Evolutionary conservation across 106 monocot species (phyloP), one percentile per base, ranked within the genome.

Genomic region (Dendrobium nobile): DNA sequence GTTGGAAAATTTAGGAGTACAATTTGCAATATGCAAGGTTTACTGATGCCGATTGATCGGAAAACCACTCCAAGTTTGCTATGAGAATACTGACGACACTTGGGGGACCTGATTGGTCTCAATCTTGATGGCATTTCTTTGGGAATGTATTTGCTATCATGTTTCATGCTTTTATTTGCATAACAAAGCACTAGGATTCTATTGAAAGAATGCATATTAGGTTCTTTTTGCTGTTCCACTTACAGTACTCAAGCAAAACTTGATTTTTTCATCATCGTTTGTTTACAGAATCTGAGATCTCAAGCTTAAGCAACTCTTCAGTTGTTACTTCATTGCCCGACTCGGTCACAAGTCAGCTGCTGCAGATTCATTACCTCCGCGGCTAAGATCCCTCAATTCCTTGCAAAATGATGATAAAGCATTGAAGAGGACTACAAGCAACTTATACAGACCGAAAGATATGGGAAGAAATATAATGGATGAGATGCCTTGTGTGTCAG

Each of bases 401-500:
- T 22, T 64, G 18, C 58, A 64, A 27, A 73, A 65, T 59, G 77
- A 87, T 22, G 16, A 43, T 26, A 31, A 24, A 17, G 80, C 80
- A 22, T 64, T 26, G 77, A 48, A 22, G 19, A 64, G 27, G 41
- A 75, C 22, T 22, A 41, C 41, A 0, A 75, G 20, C 59, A 76
- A 43, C 68, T 16, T 74, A 28, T 78, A 79, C 65, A 79, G 75
- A 22, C 22, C 33, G 20, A 73, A 64, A 59, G 84, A 87, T 17
- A 67, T 81, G 72, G 84, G 75, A 33, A 81, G 79, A 47, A 84
- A 24, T 55, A 77, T 85, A 73, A 84, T 87, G 84, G 76, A 76
- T 9, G 76, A 76, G 56, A 87, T 87, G 87, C 87, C 87, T 59
- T 87, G 79, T 59, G 87, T 87, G 68, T 79, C 87, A 5, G 84